Conservation (phyloP, 2,329 filamentous ascomycete species). For the Penicillium decumbens region DNA sequence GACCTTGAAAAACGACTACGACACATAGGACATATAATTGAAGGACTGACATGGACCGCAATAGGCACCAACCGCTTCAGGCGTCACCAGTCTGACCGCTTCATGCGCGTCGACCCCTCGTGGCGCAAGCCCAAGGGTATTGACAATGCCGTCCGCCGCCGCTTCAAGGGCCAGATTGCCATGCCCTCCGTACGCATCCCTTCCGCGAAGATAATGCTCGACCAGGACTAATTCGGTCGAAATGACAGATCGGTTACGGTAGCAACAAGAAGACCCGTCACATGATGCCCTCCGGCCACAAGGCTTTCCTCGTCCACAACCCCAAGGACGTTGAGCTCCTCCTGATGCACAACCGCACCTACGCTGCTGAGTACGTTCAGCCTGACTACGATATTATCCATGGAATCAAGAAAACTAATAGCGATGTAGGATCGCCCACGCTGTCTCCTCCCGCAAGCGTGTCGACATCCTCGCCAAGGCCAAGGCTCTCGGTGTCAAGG, state of each 20-base stretch:
- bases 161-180: slow-evolving; percentile 89
- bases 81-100: slow-evolving; percentile 96
- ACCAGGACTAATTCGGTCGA: slow-evolving; percentile 1
- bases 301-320: slow-evolving; percentile 99
- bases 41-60: slow-evolving; percentile 35
- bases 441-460: slow-evolving; percentile 97
- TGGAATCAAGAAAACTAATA: not conserved
- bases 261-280: slow-evolving; percentile 99
- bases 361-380: slow-evolving; percentile 88
- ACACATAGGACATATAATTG: slow-evolving; percentile 38
- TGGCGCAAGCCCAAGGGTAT: slow-evolving; percentile 99
- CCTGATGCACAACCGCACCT: slow-evolving; percentile 99
- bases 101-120: slow-evolving; percentile 82
- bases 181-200: slow-evolving; percentile 85
- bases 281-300: slow-evolving; percentile 99
- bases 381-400: not conserved
- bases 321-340: slow-evolving; percentile 91
- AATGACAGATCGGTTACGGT: slow-evolving; percentile 84
- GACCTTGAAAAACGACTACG: slow-evolving; percentile 1
- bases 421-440: slow-evolving; percentile 77
- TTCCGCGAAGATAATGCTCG: not conserved
- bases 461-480: slow-evolving; percentile 96
- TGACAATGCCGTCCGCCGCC: slow-evolving; percentile 94
- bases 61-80: slow-evolving; percentile 89
- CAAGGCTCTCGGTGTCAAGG: slow-evolving; percentile 98